Conservation (phyloP, 495 filamentous ascomycete genomes). For the Xylaria grammica region DNA sequence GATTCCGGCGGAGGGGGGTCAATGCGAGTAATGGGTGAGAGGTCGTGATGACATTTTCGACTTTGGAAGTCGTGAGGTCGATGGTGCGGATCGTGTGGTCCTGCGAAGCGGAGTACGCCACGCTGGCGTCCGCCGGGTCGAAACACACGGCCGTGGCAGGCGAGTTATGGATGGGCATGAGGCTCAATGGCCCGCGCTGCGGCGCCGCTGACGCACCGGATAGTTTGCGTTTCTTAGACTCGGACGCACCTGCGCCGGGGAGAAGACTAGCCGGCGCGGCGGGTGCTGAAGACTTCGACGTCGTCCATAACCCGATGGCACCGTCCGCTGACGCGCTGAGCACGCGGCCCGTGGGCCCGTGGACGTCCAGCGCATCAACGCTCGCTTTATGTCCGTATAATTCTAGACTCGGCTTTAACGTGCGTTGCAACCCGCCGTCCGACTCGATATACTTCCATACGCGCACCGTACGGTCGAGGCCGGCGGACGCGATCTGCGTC, state of each 20-base stretch:
- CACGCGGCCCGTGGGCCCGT: slow-evolving; percentile 74
- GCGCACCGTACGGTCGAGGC: slow-evolving; percentile 80
- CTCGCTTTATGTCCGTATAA: slow-evolving; percentile 82
- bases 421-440: slow-evolving; percentile 62
- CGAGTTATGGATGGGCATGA: slow-evolving; percentile 72
- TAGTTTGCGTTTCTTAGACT: slow-evolving; percentile 79
- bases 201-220: slow-evolving; percentile 61
- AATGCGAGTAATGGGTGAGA: slow-evolving; percentile 81
- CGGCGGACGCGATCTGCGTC: slow-evolving; percentile 75
- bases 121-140: slow-evolving; percentile 79
- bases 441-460: slow-evolving; percentile 84
- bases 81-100: slow-evolving; percentile 90
- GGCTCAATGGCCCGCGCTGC: slow-evolving; percentile 77
- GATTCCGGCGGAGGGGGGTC: slow-evolving; percentile 62
- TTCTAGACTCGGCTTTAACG: slow-evolving; percentile 77
- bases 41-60: slow-evolving; percentile 80
- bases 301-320: slow-evolving; percentile 83
- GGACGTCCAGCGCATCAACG: slow-evolving; percentile 78
- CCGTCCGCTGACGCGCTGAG: slow-evolving; percentile 84
- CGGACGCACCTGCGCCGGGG: slow-evolving; percentile 60
- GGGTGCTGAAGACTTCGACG: slow-evolving; percentile 73
- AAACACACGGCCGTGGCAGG: slow-evolving; percentile 80
- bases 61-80: slow-evolving; percentile 77
- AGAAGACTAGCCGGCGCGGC: slow-evolving; percentile 69
- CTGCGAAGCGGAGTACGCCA: slow-evolving; percentile 86